Base-by-base conservation (phyloP, 2,329 filamentous ascomycete species). In the Orbilia blumenaviensis region DNA sequence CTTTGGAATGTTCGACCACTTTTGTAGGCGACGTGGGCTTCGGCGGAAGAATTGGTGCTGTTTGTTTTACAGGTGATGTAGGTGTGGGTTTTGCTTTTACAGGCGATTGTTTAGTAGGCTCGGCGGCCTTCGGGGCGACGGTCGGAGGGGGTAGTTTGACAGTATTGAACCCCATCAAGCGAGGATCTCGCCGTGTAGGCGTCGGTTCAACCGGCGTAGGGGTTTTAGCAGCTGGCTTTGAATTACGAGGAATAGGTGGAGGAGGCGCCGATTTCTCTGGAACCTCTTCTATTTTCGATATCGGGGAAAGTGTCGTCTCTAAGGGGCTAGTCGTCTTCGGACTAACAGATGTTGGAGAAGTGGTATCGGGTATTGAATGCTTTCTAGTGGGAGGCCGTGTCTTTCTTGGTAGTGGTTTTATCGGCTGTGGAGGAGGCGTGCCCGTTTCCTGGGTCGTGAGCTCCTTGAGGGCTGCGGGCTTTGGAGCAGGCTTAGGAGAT, bases 361-460 rank as follows among this genome's bases (percentile, higher is more conserved):
- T 23, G 2, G 71, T 41, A 34, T 63, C 63, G 6, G 56, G 36
- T 21, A 64, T 41, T 9, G 63, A 56, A 10, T 34, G 29, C 61
- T 67, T 36, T 8, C 63, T 60, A 16, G 21, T 46, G 8, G 71
- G 71, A 42, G 63, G 63, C 7, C 32, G 61, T 16, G 63, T 58
- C 41, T 41, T 56, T 34, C 63, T 52, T 4, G 71, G 71, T 25
- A 75, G 48, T 9, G 71, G 71, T 25, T 68, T 68, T 29, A 75
- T 75, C 12, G 71, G 71, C 27, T 75, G 71, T 18, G 71, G 63
- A 50, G 71, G 71, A 9, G 71, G 63, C n/a, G 71, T 75, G 23
- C 71, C 71, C n/a, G 71, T 75, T 34, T 34, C 36, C 41, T 75
- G 71, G 12, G 54, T 38, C 1, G 41, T 34, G 23, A 75, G 44